Base-by-base conservation (phyloP, 805 yeast genomes). In the Jamesozyma hellenica region DNA sequence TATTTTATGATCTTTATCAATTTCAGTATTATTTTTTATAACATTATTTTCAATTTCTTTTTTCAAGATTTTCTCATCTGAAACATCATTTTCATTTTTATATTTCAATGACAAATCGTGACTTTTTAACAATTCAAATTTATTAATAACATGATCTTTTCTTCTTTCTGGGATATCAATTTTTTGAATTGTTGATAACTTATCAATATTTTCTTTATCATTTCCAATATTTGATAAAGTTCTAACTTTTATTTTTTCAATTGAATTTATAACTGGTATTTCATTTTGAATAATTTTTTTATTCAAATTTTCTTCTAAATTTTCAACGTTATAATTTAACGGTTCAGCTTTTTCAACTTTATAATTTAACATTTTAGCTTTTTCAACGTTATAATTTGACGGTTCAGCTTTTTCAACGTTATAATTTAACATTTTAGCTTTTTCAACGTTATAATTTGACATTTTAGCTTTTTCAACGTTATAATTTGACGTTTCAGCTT, bases 121-220 rank as follows among this genome's bases (percentile, higher is more conserved):
- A 6, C 23, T 21, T 21, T 21, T 21, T 8, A 21, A 21, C 5
- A 21, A 8, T 6, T 21, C 23, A 21, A 21, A 21, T 21, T 21
- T 27, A 27, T 27, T 27, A n/a, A 29, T n/a, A 16, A 34, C 29
- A 34, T 31, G 26, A 17, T 31, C 21, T 10, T 36, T 17, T 4
- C 17, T 32, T 17, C 35, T 16, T 28, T 34, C 37, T 4, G 37
- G 37, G 17, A 34, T 26, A 27, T 26, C 26, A 11, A 31, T 31
- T 4, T 21, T 11, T 19, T 16, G 8, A 6, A 6, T 13, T 17
- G 21, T 21, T 21, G 5, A 6, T 21, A 21, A 21, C 5, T 21
- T 21, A 21, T 21, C 23, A 21, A 21, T 6, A 21, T 6, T 28
- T 28, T 28, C 10, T 28, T 4, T 4, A 28, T 13, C 11, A 4